Evolutionary conservation across 2,329 filamentous ascomycete species (phyloP), one percentile per base, ranked within the genome.

Genomic region (Curvularia verruculosa): DNA sequence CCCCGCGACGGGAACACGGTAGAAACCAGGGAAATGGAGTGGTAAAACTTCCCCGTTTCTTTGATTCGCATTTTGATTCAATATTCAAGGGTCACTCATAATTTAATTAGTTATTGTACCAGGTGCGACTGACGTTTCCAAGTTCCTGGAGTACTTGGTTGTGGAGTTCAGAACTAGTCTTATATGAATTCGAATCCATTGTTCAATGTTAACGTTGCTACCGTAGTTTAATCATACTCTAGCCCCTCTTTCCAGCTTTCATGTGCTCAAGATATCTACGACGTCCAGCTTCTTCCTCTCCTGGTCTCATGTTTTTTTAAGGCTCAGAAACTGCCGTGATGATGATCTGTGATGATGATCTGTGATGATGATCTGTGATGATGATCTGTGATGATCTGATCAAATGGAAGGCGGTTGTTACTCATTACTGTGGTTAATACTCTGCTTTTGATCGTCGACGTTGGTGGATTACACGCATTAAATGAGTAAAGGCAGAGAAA

Each of bases 261-360:
- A 4, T 34, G n/a, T 26, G 18, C 29, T 34, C 57, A 55, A 2
- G 50, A 21, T 15, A 43, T 41, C 26, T 54, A 46, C 18, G 49
- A 52, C 12, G 21, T 48, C 56, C 58, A 65, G 6, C 1, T 24
- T 0, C 3, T 40, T 19, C 43, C 49, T 13, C n/a, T 52, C 34
- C 44, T 60, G 36, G n/a, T 49, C 52, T 54, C 50, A 9, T 60
- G 52, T 5, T 37, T 18, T 36, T 31, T 59, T 47, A 43, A 55
- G 41, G 4, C 13, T 5, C 8, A 36, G 24, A n/a, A 51, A 60
- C 13, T 51, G 49, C 21, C 34, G 37, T 1, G 52, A 41, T 18
- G 58, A 29, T 10, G 54, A 34, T 45, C 2, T n/a, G n/a, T n/a
- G n/a, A n/a, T n/a, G n/a, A n/a, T n/a, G n/a, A n/a, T n/a, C n/a